Evolutionary conservation across 371 early-diverging fungal species (phyloP).

Genomic region (Neoconidiobolus thromboides): DNA sequence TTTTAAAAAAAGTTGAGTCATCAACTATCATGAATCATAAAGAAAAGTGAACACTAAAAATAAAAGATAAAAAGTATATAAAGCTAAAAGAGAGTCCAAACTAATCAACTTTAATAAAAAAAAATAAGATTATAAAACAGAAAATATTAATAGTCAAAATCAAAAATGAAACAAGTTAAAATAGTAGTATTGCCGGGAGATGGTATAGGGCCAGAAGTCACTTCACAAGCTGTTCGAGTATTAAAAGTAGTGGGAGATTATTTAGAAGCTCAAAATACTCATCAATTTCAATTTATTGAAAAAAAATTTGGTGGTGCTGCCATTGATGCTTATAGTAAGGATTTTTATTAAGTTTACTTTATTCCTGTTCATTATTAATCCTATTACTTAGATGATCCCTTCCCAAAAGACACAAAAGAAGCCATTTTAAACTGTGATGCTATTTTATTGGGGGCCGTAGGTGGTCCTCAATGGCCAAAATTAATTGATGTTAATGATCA

Average conservation of each 20-base stretch:
- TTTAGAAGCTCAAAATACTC: constrained; percentile 29
- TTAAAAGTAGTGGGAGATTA: constrained; percentile 49
- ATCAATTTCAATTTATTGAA: constrained; percentile 47
- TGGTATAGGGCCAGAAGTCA: constrained; percentile 90
- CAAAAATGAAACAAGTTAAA: constrained; percentile 11
- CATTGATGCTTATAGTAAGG: constrained; percentile 69
- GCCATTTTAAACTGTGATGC: constrained; percentile 71
- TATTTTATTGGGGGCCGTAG: constrained; percentile 89
- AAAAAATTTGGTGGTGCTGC: constrained; percentile 81
- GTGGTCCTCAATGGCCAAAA: constrained; percentile 86
- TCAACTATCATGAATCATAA: too few relatives aligned
- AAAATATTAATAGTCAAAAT: neutral
- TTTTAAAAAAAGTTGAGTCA: too few relatives aligned
- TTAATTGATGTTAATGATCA: constrained; percentile 18
- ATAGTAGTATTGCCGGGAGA: constrained; percentile 84
- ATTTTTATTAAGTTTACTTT: neutral
- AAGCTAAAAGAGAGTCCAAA: neutral
- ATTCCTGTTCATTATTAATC: neutral
- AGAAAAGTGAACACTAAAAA: too few relatives aligned
- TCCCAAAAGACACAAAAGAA: constrained; percentile 55
- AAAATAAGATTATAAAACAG: neutral
- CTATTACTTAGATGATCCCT: constrained; percentile 40
- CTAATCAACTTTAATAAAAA: neutral
- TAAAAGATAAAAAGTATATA: too few relatives aligned
- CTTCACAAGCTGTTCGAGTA: constrained; percentile 73